Base-by-base conservation (phyloP, 139 green algal genomes). In the Micractinium sp. region DNA sequence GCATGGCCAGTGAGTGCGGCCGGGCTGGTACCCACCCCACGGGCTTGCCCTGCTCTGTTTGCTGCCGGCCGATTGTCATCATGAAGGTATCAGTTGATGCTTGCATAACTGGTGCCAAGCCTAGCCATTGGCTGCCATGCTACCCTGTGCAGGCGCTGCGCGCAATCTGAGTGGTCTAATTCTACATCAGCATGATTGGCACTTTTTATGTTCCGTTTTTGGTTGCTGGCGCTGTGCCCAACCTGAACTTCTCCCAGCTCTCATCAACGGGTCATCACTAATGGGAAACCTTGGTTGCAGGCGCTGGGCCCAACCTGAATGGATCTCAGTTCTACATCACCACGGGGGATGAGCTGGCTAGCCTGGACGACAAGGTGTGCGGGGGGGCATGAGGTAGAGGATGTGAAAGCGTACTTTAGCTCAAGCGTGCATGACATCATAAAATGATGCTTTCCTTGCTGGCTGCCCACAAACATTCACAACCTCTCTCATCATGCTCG, bases 261-360 rank as follows among this genome's bases (percentile, higher is more conserved):
- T 33, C 2, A n/a, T 31, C 15, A n/a, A n/a, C n/a, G n/a, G 78
- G 18, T 53, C 31, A 15, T 81, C 9, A 14, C 18, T 61, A 5
- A 41, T 90, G 1, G 13, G 13, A 53, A 53, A 53, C 53, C 39
- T 3, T 82, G 33, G 12, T 4, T 61, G 39, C 74, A 94, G 92
- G 91, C 39, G 91, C 89, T 5, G 94, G 94, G 1, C 60, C 94
- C 56, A 91, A 95, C 85, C 87, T 93, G 33, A 99, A 99, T 91
- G 97, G 95, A 14, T 97, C 92, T 4, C 96, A 98, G 91, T 99
- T 99, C 76, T 99, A 99, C 90, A 97, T 99, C 82, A 99, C 97
- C 22, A 92, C 87, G 0, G 94, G 90, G 0, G 83, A 95, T 14
- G 85, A 94, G 36, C 88, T 99, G 38, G 85, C 97, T 90, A 96